These are phyloP conservation scores for Dacryopinax primogenitus DNA, from an alignment of 768 basidiomycete genomes.

Conservation along the genomic window DNA sequence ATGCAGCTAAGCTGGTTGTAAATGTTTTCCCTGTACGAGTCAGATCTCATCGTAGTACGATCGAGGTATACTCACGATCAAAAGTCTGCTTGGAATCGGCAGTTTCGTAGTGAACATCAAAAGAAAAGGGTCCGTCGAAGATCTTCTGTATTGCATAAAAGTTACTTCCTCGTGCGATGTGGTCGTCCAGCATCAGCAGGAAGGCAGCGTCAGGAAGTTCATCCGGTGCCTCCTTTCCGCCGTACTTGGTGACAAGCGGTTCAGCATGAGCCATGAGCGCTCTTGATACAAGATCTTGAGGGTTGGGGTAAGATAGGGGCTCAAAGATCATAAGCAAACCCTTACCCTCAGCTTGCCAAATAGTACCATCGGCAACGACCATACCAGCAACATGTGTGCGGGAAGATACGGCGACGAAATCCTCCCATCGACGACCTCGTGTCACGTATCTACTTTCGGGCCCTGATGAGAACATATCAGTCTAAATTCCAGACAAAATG, in stretches of 20 bases:
- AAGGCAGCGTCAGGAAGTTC: constrained; percentile 66
- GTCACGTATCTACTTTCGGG: constrained; percentile 44
- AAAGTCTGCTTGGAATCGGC: constrained; percentile 51
- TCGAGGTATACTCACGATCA: constrained; percentile 38
- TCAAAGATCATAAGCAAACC: not conserved
- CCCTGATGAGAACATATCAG: constrained; percentile 30
- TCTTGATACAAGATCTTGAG: constrained; percentile 2
- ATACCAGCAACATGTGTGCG: constrained; percentile 60
- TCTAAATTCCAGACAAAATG: not conserved
- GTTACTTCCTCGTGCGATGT: constrained; percentile 57
- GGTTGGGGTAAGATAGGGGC: not conserved
- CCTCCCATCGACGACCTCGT: constrained; percentile 42
- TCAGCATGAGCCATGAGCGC: constrained; percentile 30
- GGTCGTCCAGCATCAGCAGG: constrained; percentile 62
- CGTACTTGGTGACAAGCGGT: constrained; percentile 42
- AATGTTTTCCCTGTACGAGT: constrained; percentile 42
- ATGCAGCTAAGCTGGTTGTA: constrained; percentile 54
- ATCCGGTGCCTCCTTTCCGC: constrained; percentile 30
- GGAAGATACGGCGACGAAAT: constrained; percentile 49
- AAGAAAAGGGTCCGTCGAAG: constrained; percentile 73
- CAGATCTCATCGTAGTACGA: not conserved
- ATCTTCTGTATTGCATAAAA: constrained; percentile 77
- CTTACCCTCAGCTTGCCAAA: constrained; percentile 80
- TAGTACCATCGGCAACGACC: constrained; percentile 42
- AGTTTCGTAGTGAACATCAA: constrained; percentile 81